Conservation (phyloP, 805 yeast genomes). For the Suhomyces canberraensis region DNA sequence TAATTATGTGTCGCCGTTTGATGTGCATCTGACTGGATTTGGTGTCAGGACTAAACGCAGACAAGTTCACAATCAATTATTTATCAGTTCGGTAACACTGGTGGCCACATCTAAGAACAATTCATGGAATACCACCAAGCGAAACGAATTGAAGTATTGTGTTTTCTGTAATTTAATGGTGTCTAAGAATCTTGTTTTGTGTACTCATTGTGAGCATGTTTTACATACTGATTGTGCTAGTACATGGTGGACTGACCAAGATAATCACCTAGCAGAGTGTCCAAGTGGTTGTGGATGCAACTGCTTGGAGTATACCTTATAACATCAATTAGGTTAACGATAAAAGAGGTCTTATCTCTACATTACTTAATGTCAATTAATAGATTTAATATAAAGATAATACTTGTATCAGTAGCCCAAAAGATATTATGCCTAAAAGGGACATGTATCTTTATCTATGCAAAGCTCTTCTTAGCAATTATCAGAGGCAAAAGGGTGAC, state of each 20-base stretch:
- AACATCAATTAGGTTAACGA: no score
- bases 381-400: not conserved
- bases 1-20: conserved; percentile 18
- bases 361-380: no score
- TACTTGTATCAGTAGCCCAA: no score
- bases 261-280: conserved; percentile 46
- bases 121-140: conserved; percentile 30
- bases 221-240: conserved; percentile 76
- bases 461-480: no score
- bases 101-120: conserved; percentile 20
- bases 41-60: conserved; percentile 25
- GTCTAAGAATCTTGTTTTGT: conserved; percentile 57
- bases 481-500: no score
- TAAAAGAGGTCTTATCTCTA: no score
- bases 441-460: no score
- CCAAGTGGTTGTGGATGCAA: conserved; percentile 84
- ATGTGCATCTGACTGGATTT: conserved; percentile 34
- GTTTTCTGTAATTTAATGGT: conserved; percentile 63
- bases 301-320: conserved; percentile 47
- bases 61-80: conserved; percentile 17
- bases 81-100: conserved; percentile 23
- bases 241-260: conserved; percentile 65
- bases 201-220: conserved; percentile 75
- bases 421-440: no score
- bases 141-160: conserved; percentile 45